phyloP scores from a whole-genome alignment of 495 filamentous ascomycete genomes.

The Penicillium salamii region DNA sequence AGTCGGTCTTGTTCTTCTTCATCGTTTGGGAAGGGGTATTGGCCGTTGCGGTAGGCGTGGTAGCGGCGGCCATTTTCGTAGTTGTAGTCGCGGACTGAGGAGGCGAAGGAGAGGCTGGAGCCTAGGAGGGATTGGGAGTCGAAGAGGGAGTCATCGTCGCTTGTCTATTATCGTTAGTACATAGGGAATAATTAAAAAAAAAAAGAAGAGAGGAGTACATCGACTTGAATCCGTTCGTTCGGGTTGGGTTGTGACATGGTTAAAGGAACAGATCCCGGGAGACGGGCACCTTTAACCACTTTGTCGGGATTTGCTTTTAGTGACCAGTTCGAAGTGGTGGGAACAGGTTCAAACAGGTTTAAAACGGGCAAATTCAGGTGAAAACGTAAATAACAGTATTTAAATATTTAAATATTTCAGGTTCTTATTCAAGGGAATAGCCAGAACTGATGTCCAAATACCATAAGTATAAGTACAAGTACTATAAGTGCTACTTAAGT shows the following conservation, averaged over 20 bases:
- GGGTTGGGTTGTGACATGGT: conserved; percentile 35
- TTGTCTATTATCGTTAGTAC: conserved; percentile 27
- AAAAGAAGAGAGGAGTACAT: conserved; percentile 27
- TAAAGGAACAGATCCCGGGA: conserved; percentile 9
- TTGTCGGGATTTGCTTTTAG: no score
- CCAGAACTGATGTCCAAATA: no score
- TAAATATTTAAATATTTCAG: no score
- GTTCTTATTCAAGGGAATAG: no score
- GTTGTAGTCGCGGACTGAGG: conserved; percentile 46
- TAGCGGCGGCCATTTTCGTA: conserved; percentile 63
- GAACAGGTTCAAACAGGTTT: no score
- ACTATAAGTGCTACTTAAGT: no score
- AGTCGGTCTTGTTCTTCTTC: conserved; percentile 63
- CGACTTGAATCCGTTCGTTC: conserved; percentile 36
- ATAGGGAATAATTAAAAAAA: neutral
- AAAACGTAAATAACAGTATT: no score
- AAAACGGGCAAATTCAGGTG: no score
- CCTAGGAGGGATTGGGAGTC: conserved; percentile 35
- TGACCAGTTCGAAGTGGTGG: no score
- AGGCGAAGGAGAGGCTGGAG: conserved; percentile 45
- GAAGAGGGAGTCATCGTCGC: conserved; percentile 40
- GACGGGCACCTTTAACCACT: conserved; percentile 14
- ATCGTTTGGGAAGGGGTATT: conserved; percentile 63
- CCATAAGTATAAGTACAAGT: no score
- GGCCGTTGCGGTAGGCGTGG: conserved; percentile 53